These are phyloP conservation scores for Uromyces viciae-fabae DNA, from an alignment of 1,284 basidiomycete species.

Conservation along the genomic window DNA sequence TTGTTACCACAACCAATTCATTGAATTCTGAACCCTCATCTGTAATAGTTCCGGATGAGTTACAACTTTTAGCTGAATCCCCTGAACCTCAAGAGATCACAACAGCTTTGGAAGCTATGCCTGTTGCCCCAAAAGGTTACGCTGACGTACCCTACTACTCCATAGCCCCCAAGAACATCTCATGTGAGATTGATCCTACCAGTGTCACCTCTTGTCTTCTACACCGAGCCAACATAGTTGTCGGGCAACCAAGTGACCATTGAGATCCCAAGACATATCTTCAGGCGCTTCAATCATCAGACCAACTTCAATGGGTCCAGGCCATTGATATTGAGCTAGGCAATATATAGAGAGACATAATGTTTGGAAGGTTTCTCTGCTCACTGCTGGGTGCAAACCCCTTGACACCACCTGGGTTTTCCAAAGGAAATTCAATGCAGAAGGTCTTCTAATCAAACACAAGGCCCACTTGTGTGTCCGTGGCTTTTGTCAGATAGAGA, in stretches of 20 bases:
- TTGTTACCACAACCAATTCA: no score
- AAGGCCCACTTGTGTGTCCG: not conserved
- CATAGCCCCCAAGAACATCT: not conserved
- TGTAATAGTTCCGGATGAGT: no score
- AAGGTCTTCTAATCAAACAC: not conserved
- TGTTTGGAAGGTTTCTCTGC: not conserved
- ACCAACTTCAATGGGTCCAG: not conserved
- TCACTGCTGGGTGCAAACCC: not conserved
- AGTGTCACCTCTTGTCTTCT: not conserved
- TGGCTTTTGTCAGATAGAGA: not conserved
- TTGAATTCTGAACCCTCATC: no score
- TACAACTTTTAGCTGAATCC: no score
- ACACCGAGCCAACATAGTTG: not conserved
- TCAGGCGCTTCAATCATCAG: not conserved
- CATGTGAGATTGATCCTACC: not conserved
- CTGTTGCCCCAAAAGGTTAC: not conserved
- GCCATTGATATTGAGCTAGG: not conserved
- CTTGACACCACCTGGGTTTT: slow-evolving; percentile 3
- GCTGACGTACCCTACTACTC: not conserved
- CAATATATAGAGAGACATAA: not conserved
- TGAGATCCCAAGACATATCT: not conserved
- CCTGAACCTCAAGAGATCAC: no score
- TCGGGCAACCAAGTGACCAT: not conserved
- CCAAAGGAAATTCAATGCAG: not conserved
- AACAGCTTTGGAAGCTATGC: no score